Conservation (phyloP, 2,329 filamentous ascomycete genomes). For the Neocatenulostroma microsporum region DNA sequence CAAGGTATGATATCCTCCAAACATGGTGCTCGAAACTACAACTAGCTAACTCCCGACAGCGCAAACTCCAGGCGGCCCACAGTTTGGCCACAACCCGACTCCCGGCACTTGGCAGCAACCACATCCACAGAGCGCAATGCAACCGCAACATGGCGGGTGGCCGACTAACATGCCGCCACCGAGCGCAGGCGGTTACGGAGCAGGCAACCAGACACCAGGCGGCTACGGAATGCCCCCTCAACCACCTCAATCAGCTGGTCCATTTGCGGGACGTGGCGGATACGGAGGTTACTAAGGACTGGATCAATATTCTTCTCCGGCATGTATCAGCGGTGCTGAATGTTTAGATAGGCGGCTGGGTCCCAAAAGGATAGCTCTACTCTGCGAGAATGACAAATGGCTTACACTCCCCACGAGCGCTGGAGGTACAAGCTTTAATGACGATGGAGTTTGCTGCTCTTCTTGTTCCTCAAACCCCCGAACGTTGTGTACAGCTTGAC, state of each 20-base stretch:
- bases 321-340: too few species aligned
- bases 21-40: neutral
- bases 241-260: slow-evolving; percentile 36
- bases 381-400: too few species aligned
- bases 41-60: slow-evolving; percentile 32
- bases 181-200: slow-evolving; percentile 76
- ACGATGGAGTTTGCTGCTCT: too few species aligned
- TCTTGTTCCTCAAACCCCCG: too few species aligned
- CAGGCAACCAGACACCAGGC: slow-evolving; percentile 51
- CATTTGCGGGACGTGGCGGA: slow-evolving; percentile 42
- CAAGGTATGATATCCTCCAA: slow-evolving; percentile 18
- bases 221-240: slow-evolving; percentile 47
- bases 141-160: slow-evolving; percentile 34
- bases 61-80: slow-evolving; percentile 43
- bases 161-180: slow-evolving; percentile 38
- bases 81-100: slow-evolving; percentile 56
- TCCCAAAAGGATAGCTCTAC: too few species aligned
- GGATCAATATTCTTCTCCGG: too few species aligned
- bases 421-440: too few species aligned
- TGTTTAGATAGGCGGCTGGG: too few species aligned
- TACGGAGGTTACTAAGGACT: slow-evolving; percentile 53
- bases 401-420: too few species aligned
- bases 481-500: too few species aligned
- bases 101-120: slow-evolving; percentile 42
- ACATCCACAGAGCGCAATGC: slow-evolving; percentile 26